Evolutionary conservation across 164 flowering plant species (phyloP), one percentile per base, ranked within the genome.

Genomic region (Chloranthus sessilifolius): DNA sequence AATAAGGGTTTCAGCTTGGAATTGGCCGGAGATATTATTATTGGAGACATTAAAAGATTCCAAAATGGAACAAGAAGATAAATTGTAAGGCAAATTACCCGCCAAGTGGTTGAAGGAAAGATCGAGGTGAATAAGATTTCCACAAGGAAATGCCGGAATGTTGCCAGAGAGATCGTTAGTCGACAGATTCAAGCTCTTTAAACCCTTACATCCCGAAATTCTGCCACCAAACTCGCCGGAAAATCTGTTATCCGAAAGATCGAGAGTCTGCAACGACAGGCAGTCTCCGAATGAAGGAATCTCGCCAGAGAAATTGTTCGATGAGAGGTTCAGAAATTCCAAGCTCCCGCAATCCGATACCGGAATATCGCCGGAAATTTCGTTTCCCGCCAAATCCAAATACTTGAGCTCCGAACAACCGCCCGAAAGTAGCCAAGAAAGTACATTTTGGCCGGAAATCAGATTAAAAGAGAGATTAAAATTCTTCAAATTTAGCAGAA

Each of bases 401-500:
- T 34, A 34, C 57, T 57, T 48, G 15, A 91, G 59, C 21, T 55
- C 66, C 1, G 24, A 35, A 53, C 92, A 86, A 6, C 83, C 86
- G 19, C 61, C 62, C 22, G 81, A 72, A 1, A 74, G 45, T 10
- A 87, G 36, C 75, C 73, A 85, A 0, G 70, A 56, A 4, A 83
- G 50, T 1, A 65, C 65, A 25, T 53, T 58, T 0, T 60, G 51
- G 2, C 85, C 91, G 1, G 72, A 58, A 28, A 90, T 57, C 48
- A 42, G 57, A 42, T 90, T 90, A 49, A 10, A 64, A 12, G 95
- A 87, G 35, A 87, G 76, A 68, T 90, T 95, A 27, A 90, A 74
- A 19, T 42, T 56, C 48, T 73, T 60, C n/a, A 90, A 26, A 16
- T 34, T 41, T 5, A 70, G 54, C 50, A 38, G 41, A 16, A 69